A percentile compares a stretch with the other conserved stretches of the same genome.
These are phyloP conservation scores for Phytopythium litorale DNA, from an alignment of 352 stramenopile species.

Conservation along the genomic window DNA sequence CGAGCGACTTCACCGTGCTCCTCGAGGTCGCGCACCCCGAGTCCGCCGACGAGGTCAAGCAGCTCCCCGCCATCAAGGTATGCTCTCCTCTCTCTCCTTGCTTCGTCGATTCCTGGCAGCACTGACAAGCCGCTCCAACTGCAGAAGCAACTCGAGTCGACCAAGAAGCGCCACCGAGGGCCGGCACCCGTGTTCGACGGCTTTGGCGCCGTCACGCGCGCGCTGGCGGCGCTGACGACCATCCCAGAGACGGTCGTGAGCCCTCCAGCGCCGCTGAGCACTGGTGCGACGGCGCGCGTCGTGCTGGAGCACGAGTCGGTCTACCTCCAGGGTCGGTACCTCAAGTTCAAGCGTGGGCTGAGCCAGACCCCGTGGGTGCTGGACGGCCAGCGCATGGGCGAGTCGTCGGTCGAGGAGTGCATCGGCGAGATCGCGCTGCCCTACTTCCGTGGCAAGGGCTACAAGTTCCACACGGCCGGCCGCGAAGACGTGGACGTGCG, in stretches of 20 bases:
- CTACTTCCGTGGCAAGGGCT: slow-evolving; percentile 58
- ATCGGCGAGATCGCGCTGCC: slow-evolving; percentile 73
- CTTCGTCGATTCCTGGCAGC: background rate
- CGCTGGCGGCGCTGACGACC: slow-evolving; percentile 36
- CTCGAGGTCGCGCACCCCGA: slow-evolving; percentile 67
- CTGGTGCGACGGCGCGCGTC: slow-evolving; percentile 27
- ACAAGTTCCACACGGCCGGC: slow-evolving; percentile 96
- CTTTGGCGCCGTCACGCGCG: slow-evolving; percentile 74
- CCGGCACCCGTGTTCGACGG: slow-evolving; percentile 62
- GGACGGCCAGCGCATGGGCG: slow-evolving; percentile 79
- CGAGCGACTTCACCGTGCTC: slow-evolving; percentile 63
- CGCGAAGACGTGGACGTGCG: slow-evolving; percentile 97
- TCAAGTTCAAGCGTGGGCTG: slow-evolving; percentile 87
- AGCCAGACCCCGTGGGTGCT: slow-evolving; percentile 91
- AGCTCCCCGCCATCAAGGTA: slow-evolving; percentile 76
- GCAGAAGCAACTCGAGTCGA: slow-evolving; percentile 59
- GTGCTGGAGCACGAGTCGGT: slow-evolving; percentile 77
- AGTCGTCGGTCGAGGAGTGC: slow-evolving; percentile 88
- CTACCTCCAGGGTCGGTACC: slow-evolving; percentile 88
- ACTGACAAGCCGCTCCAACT: background rate
- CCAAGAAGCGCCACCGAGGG: slow-evolving; percentile 63
- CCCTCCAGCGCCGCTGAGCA: slow-evolving; percentile 38
- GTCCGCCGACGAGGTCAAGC: slow-evolving; percentile 66
- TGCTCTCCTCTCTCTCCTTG: background rate
- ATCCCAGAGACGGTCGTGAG: slow-evolving; percentile 58